Evolutionary conservation across 2,329 filamentous ascomycete genomes (phyloP).

Genomic region (Epichloe amarillans): DNA sequence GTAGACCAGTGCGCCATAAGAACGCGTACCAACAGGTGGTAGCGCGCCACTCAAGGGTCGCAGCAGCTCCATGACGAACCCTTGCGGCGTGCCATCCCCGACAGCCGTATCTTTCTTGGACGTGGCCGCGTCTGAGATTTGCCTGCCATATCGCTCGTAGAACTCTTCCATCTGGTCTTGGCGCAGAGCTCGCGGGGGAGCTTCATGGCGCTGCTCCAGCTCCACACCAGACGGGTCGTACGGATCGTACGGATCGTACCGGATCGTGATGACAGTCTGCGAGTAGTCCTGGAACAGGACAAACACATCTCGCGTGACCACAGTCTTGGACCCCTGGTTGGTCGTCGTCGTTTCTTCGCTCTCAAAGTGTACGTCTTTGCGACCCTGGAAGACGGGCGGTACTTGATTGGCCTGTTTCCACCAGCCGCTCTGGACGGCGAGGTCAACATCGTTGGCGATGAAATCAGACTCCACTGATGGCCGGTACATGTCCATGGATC

Average conservation of each 20-base stretch:
- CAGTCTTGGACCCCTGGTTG: constrained; percentile 55
- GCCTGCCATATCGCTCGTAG: constrained; percentile 68
- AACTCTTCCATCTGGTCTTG: constrained; percentile 89
- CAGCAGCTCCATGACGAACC: constrained; percentile 68
- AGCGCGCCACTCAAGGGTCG: constrained; percentile 61
- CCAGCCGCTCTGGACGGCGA: constrained; percentile 64
- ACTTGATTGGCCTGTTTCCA: constrained; percentile 72
- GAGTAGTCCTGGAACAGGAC: constrained; percentile 95
- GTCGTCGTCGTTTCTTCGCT: constrained; percentile 62
- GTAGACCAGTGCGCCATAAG: constrained; percentile 87
- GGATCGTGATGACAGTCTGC: constrained; percentile 74
- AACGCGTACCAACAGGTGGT: constrained; percentile 70
- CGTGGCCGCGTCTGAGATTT: constrained; percentile 56
- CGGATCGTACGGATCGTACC: constrained; percentile 62
- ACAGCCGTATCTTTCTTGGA: constrained; percentile 68
- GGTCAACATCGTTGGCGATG: constrained; percentile 78
- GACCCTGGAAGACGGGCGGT: constrained; percentile 69
- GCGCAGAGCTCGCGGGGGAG: constrained; percentile 70
- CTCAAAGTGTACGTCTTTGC: constrained; percentile 74
- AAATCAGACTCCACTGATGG: constrained; percentile 67
- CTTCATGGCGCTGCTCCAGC: constrained; percentile 76
- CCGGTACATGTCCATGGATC: constrained; percentile 64
- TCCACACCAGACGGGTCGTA: constrained; percentile 58
- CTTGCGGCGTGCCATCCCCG: constrained; percentile 69
- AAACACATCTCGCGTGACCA: constrained; percentile 67